phyloP scores from a whole-genome alignment of 2,329 filamentous ascomycete species.

The Fusarium stilboides region DNA sequence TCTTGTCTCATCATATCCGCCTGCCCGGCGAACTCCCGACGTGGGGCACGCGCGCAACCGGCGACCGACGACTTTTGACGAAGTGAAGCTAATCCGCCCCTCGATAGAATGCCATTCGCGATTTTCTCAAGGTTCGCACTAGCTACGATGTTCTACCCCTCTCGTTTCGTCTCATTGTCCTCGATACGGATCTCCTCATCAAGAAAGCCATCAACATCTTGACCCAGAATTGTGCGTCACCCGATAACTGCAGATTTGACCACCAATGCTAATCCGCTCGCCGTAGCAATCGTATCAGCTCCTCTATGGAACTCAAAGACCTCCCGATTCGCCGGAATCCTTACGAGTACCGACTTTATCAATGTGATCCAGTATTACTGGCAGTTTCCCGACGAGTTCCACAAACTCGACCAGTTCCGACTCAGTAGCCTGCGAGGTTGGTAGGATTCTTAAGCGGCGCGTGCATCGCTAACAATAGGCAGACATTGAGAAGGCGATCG shows the following conservation, averaged over 20 bases:
- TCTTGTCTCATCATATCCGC: conserved; percentile 20
- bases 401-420: conserved; percentile 93
- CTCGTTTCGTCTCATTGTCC: conserved; percentile 94
- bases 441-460: neutral
- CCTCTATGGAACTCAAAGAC: conserved; percentile 96
- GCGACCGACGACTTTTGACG: conserved; percentile 11
- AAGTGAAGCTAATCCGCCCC: conserved; percentile 26
- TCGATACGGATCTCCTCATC: conserved; percentile 94
- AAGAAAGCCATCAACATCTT: conserved; percentile 98
- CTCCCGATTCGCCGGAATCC: conserved; percentile 91
- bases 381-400: conserved; percentile 92
- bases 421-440: conserved; percentile 91
- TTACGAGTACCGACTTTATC: conserved; percentile 97
- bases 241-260: conserved; percentile 9
- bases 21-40: conserved; percentile 38
- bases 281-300: conserved; percentile 92
- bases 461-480: conserved; percentile 41
- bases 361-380: conserved; percentile 99
- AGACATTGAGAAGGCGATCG: conserved; percentile 97
- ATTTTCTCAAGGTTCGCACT: conserved; percentile 95
- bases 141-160: conserved; percentile 98
- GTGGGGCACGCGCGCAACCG: conserved; percentile 37
- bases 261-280: conserved; percentile 34
- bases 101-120: conserved; percentile 85
- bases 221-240: conserved; percentile 86